Conservation (phyloP, 371 early-diverging fungal species). For the Coemansia sp. region DNA sequence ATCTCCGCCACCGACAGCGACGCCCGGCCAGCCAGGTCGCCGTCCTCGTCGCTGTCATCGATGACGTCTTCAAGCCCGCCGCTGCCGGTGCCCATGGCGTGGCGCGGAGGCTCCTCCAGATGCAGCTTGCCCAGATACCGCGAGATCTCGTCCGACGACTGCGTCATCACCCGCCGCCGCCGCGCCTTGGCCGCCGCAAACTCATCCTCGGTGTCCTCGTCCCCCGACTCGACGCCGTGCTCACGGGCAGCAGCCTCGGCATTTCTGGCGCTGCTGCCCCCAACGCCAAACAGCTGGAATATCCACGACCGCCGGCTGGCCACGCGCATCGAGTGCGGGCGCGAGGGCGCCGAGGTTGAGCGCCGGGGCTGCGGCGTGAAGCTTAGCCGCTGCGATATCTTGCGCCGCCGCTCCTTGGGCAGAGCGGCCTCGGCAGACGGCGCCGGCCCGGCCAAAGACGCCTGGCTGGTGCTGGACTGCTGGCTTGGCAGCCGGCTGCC, state of each 20-base stretch:
- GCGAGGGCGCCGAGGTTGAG: conserved; percentile 44
- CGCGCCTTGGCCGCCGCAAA: conserved; percentile 3
- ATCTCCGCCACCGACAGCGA: conserved; percentile 35
- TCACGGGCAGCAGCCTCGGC: not conserved
- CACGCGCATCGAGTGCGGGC: conserved; percentile 44
- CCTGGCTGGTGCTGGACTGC: not conserved
- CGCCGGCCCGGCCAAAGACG: not conserved
- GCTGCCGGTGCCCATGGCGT: not conserved
- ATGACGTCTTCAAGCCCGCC: conserved; percentile 33
- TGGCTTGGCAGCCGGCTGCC: not conserved
- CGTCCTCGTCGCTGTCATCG: conserved; percentile 45
- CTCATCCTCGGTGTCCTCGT: conserved; percentile 1
- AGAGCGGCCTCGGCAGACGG: not conserved
- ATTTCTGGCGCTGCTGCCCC: not conserved
- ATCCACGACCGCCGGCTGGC: conserved; percentile 37
- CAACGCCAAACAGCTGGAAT: conserved; percentile 25
- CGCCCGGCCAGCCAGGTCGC: conserved; percentile 22
- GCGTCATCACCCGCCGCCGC: conserved; percentile 43
- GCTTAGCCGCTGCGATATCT: conserved; percentile 20
- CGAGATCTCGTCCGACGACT: conserved; percentile 33
- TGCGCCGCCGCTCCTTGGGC: not conserved
- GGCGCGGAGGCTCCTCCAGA: conserved; percentile 14
- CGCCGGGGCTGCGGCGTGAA: conserved; percentile 35
- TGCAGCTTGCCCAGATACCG: conserved; percentile 21
- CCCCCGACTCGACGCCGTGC: not conserved